A percentile compares a stretch with the other conserved stretches of the same genome.
These are phyloP conservation scores for Atkinsonella texensis DNA, from an alignment of 2,329 filamentous ascomycete species.

Conservation along the genomic window DNA sequence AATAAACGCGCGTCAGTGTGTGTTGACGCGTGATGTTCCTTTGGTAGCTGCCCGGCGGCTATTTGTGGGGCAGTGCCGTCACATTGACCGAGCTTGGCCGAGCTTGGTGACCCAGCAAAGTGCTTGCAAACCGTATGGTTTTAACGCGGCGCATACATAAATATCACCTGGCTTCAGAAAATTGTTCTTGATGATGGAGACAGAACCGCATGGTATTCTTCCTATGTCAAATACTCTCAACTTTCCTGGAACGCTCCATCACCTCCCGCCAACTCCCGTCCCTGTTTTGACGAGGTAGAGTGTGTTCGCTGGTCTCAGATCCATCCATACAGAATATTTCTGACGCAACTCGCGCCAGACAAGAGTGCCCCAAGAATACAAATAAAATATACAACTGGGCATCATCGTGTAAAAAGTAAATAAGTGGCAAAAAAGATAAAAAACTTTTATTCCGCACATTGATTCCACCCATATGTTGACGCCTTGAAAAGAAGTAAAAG, in stretches of 20 bases:
- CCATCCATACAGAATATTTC: neutral
- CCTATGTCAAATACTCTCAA: neutral
- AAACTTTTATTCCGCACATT: constrained; percentile 3
- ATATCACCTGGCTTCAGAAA: too few relatives aligned
- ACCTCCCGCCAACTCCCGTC: neutral
- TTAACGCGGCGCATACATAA: too few relatives aligned
- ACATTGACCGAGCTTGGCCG: neutral
- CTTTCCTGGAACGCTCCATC: neutral
- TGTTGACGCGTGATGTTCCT: neutral
- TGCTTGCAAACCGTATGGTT: too few relatives aligned
- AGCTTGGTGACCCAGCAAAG: too few relatives aligned
- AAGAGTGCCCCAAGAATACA: neutral
- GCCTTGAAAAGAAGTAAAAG: neutral
- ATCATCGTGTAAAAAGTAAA: neutral
- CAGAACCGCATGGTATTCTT: neutral
- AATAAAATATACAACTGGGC: constrained; percentile 1
- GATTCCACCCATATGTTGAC: neutral
- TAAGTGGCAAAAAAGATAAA: neutral
- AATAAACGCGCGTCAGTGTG: neutral
- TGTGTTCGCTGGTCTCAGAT: neutral
- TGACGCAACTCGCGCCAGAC: neutral
- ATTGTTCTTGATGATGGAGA: too few relatives aligned
- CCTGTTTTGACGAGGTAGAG: neutral
- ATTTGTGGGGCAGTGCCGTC: neutral
- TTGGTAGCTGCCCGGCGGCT: neutral